Evolutionary conservation across 2,329 filamentous ascomycete genomes (phyloP).

Genomic region (Scopulariopsis brevicaulis): DNA sequence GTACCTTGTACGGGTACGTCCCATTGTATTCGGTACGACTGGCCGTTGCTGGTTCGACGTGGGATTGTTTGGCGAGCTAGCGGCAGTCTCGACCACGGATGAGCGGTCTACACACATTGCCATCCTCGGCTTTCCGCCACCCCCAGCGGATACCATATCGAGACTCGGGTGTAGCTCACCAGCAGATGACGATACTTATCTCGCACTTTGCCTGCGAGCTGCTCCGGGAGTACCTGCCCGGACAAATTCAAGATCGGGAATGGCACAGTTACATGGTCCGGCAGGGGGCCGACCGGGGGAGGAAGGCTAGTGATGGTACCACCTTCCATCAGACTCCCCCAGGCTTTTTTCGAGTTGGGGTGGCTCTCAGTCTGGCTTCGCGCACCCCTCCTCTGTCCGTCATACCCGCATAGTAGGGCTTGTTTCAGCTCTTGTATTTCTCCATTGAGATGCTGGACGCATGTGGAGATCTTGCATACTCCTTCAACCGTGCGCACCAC

Average conservation of each 20-base stretch:
- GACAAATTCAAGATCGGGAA: not conserved
- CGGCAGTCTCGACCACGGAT: not conserved
- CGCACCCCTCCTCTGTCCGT: constrained; percentile 4
- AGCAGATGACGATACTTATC: not conserved
- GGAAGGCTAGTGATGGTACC: not conserved
- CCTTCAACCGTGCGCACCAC: not conserved
- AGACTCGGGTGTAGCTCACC: not conserved
- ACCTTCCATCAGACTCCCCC: not conserved
- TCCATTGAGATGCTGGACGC: constrained; percentile 22
- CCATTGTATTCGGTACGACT: not conserved
- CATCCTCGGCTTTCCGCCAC: not conserved
- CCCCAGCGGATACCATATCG: not conserved
- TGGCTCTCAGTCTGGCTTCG: constrained; percentile 1
- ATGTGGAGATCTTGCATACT: not conserved
- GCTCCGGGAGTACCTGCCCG: not conserved
- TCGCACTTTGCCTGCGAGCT: not conserved
- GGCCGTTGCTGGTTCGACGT: not conserved
- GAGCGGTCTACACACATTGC: not conserved
- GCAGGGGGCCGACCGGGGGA: not conserved
- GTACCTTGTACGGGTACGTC: not conserved
- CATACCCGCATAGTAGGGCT: constrained; percentile 23
- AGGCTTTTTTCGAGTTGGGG: not conserved
- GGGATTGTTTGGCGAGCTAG: not conserved
- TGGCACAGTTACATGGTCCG: not conserved
- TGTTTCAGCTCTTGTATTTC: constrained; percentile 31